Evolutionary conservation across 495 filamentous ascomycete species (phyloP).

Genomic region (Lophiotrema nucula): DNA sequence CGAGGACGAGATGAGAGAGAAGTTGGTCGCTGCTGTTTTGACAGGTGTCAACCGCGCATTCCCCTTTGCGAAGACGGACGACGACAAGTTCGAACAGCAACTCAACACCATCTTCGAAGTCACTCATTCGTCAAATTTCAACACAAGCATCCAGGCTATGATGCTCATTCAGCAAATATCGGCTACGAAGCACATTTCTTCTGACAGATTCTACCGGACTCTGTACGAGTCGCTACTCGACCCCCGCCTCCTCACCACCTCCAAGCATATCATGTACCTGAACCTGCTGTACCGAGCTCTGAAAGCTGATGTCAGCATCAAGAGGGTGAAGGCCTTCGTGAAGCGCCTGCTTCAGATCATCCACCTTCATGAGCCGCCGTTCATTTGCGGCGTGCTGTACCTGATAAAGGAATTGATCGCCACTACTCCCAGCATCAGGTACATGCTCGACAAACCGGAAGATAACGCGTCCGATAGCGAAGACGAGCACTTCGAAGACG

Average conservation of each 20-base stretch:
- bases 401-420: conserved; percentile 76
- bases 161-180: conserved; percentile 95
- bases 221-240: conserved; percentile 94
- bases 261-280: conserved; percentile 91
- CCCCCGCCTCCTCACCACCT: conserved; percentile 79
- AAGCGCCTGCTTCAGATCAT: conserved; percentile 86
- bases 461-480: conserved; percentile 64
- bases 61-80: conserved; percentile 81
- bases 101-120: conserved; percentile 91
- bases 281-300: conserved; percentile 86
- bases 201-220: conserved; percentile 90
- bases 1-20: conserved; percentile 74
- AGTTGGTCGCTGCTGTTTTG: conserved; percentile 83
- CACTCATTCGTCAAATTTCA: conserved; percentile 97
- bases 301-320: conserved; percentile 80
- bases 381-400: conserved; percentile 85
- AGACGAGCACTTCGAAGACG: conserved; percentile 72
- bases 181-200: conserved; percentile 67
- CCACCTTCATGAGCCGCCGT: conserved; percentile 83
- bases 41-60: conserved; percentile 95
- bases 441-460: conserved; percentile 71
- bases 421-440: conserved; percentile 70
- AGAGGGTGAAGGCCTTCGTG: conserved; percentile 90
- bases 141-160: conserved; percentile 93
- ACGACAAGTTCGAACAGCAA: conserved; percentile 75